A percentile compares a stretch with the other conserved stretches of the same genome.
These are phyloP conservation scores for Mycena filopes DNA, from an alignment of 768 basidiomycete genomes.

Conservation along the genomic window DNA sequence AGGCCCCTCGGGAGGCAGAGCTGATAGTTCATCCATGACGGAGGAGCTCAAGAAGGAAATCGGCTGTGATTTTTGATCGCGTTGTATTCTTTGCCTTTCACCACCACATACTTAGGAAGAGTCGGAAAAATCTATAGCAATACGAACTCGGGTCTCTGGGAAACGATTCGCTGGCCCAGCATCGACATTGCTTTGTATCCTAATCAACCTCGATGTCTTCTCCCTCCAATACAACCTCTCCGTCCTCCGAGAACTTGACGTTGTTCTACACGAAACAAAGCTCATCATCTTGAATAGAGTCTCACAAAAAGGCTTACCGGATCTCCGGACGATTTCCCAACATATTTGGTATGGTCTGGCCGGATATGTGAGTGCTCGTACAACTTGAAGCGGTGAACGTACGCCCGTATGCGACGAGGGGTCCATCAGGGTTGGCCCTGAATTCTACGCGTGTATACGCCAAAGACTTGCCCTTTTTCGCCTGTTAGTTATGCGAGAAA, in stretches of 20 bases:
- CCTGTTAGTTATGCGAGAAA: conserved; percentile 10
- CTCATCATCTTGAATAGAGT: neutral
- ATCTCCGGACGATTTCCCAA: conserved; percentile 73
- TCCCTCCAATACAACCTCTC: conserved; percentile 75
- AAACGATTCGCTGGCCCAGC: too few species aligned
- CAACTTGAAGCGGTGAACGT: conserved; percentile 40
- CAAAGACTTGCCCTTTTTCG: conserved; percentile 70
- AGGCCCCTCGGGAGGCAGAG: conserved; percentile 48
- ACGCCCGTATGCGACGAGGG: conserved; percentile 87
- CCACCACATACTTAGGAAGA: too few species aligned
- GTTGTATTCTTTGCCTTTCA: too few species aligned
- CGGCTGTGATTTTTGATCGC: too few species aligned
- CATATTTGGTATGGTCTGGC: conserved; percentile 86
- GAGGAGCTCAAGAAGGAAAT: too few species aligned
- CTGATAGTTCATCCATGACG: conserved; percentile 53
- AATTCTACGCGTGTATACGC: conserved; percentile 89
- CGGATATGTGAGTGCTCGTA: conserved; percentile 12
- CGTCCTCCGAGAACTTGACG: conserved; percentile 83
- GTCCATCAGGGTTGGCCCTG: conserved; percentile 66
- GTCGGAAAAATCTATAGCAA: too few species aligned
- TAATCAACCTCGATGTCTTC: conserved; percentile 55
- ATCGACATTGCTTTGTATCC: too few species aligned
- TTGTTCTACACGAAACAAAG: conserved; percentile 60
- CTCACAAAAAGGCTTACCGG: conserved; percentile 43
- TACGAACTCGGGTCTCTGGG: too few species aligned